phyloP scores from a whole-genome alignment of 345 rosid genomes.

The Boechera stricta region DNA sequence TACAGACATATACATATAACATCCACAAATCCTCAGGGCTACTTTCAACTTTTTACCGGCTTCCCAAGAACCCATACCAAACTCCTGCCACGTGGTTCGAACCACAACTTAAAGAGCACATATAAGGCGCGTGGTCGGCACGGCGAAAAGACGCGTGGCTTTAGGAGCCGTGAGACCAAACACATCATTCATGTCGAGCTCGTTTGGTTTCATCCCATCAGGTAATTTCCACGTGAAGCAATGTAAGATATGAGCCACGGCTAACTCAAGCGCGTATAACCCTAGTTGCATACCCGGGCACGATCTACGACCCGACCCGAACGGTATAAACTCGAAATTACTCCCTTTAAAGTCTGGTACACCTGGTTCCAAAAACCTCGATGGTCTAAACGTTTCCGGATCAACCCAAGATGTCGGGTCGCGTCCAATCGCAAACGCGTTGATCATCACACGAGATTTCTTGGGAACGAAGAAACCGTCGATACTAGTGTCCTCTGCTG shows the following conservation, averaged over 20 bases:
- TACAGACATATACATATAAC: conserved; percentile 5
- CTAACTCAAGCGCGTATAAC: conserved; percentile 73
- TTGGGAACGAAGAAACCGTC: conserved; percentile 74
- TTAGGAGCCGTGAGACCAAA: conserved; percentile 96
- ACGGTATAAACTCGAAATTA: conserved; percentile 91
- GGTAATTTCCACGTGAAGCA: conserved; percentile 93
- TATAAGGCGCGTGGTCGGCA: conserved; percentile 64
- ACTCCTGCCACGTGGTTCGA: conserved; percentile 23
- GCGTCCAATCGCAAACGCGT: conserved; percentile 86
- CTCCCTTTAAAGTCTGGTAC: conserved; percentile 84
- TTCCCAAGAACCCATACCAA: conserved; percentile 22
- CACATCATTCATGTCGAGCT: conserved; percentile 80
- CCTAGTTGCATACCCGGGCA: conserved; percentile 99
- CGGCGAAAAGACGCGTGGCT: conserved; percentile 72
- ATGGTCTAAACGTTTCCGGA: conserved; percentile 73
- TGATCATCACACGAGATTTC: conserved; percentile 80
- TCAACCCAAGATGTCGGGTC: conserved; percentile 79
- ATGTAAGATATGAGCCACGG: conserved; percentile 86
- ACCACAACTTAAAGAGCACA: conserved; percentile 51
- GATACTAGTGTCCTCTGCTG: conserved; percentile 70
- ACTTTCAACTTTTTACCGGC: background rate
- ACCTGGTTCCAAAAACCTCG: conserved; percentile 69
- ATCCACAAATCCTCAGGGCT: conserved; percentile 13
- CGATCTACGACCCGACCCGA: conserved; percentile 97
- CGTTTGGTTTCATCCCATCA: conserved; percentile 90